Conservation (phyloP, 2,329 filamentous ascomycete species). For the Aspergillus uvarum region DNA sequence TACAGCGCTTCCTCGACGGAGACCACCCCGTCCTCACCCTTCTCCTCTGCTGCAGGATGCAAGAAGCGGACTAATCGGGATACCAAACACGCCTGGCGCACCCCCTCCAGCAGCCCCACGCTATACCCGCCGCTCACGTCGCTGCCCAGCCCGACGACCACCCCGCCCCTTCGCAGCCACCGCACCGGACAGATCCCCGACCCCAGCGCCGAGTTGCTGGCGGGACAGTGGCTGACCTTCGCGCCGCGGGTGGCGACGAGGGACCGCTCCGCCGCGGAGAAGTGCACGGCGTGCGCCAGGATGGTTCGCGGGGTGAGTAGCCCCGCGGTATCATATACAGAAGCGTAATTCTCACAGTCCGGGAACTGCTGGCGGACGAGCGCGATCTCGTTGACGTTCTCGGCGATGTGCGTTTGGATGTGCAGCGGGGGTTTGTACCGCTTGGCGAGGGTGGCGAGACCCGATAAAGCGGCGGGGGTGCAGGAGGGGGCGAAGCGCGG, state of each 20-base stretch:
- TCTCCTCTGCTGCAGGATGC: slow-evolving; percentile 26
- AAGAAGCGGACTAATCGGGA: slow-evolving; percentile 65
- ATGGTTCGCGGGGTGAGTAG: slow-evolving; percentile 73
- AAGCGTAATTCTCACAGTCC: slow-evolving; percentile 62
- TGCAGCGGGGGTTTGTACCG: slow-evolving; percentile 59
- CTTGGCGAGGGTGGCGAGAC: slow-evolving; percentile 63
- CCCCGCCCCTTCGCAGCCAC: slow-evolving; percentile 68
- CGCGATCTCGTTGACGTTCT: slow-evolving; percentile 71
- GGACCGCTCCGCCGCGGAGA: slow-evolving; percentile 64
- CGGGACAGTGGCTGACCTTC: slow-evolving; percentile 82
- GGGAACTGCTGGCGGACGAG: slow-evolving; percentile 73
- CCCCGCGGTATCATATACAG: slow-evolving; percentile 72
- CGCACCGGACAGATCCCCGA: slow-evolving; percentile 76
- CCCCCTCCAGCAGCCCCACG: slow-evolving; percentile 77
- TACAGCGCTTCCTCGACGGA: slow-evolving; percentile 84
- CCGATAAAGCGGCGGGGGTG: slow-evolving; percentile 54
- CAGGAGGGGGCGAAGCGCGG: slow-evolving; percentile 62
- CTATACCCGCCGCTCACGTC: slow-evolving; percentile 89
- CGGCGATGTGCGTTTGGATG: slow-evolving; percentile 86
- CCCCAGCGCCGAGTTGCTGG: slow-evolving; percentile 78
- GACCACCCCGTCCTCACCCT: slow-evolving; percentile 53
- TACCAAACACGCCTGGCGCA: slow-evolving; percentile 75
- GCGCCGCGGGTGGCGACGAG: slow-evolving; percentile 61
- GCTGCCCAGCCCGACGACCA: slow-evolving; percentile 82
- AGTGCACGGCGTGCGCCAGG: slow-evolving; percentile 80